Evolutionary conservation across 192 early-diverging fungal genomes (phyloP).

Genomic region (Podila minutissima): DNA sequence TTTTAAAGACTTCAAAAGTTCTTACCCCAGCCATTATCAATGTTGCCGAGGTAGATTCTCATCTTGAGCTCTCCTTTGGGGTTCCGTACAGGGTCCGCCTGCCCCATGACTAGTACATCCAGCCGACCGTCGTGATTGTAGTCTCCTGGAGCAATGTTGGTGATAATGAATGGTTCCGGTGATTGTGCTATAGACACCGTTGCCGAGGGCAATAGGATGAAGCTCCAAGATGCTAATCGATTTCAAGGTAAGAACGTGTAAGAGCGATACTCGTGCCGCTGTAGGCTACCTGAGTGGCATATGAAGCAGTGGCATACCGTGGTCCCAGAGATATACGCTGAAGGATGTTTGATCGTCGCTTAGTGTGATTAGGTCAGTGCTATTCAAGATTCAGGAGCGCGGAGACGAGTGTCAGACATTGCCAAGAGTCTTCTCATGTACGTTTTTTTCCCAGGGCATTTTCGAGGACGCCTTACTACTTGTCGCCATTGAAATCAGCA

Average conservation of each 20-base stretch:
- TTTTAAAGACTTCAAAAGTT: not conserved
- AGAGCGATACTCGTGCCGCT: not conserved
- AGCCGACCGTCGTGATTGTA: conserved; percentile 90
- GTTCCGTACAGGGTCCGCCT: conserved; percentile 36
- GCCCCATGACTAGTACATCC: conserved; percentile 85
- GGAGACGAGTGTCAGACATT: not conserved
- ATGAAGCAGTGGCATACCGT: conserved; percentile 46
- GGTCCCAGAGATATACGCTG: conserved; percentile 78
- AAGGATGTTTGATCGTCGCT: conserved; percentile 72
- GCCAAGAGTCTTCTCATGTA: not conserved
- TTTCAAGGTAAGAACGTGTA: not conserved
- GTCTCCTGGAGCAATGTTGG: conserved; percentile 86
- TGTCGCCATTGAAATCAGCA: conserved; percentile 88
- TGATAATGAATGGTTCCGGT: conserved; percentile 58
- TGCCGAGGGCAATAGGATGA: conserved; percentile 56
- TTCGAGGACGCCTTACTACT: conserved; percentile 58
- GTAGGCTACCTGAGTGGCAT: not conserved
- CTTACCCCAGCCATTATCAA: conserved; percentile 67
- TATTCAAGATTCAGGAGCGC: conserved; percentile 15
- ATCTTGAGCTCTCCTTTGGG: conserved; percentile 63
- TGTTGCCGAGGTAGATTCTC: conserved; percentile 80
- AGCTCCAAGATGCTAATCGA: conserved; percentile 48
- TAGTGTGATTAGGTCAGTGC: conserved; percentile 85
- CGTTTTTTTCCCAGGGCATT: too few relatives aligned
- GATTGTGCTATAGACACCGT: conserved; percentile 54